Evolutionary conservation across 768 basidiomycete genomes (phyloP).

Genomic region (Termitomyces sp.): DNA sequence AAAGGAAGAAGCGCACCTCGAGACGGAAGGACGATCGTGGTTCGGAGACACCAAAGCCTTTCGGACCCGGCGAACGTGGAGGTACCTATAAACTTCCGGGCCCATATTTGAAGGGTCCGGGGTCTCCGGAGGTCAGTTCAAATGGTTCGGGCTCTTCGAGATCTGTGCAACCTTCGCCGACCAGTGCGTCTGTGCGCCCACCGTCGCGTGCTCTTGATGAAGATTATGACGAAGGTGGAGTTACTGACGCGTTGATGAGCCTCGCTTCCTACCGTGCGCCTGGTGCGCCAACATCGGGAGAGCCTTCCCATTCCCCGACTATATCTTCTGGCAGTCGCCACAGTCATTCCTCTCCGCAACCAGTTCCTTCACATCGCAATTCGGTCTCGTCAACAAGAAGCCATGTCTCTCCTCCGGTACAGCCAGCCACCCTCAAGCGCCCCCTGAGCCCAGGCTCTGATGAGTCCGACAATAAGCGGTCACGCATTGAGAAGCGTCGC

Average conservation of each 20-base stretch:
- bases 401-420: constrained; percentile 60
- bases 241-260: constrained; percentile 73
- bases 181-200: constrained; percentile 54
- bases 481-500: constrained; percentile 61
- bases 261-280: constrained; percentile 47
- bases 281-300: constrained; percentile 31
- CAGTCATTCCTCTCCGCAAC: constrained; percentile 46
- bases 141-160: constrained; percentile 62
- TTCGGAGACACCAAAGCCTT: constrained; percentile 45
- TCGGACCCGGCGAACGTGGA: constrained; percentile 28
- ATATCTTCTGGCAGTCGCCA: constrained; percentile 58
- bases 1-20: constrained; percentile 49
- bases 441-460: constrained; percentile 68
- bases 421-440: constrained; percentile 54
- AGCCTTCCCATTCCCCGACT: constrained; percentile 53
- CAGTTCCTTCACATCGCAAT: constrained; percentile 56
- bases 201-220: constrained; percentile 80
- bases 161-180: constrained; percentile 74
- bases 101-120: constrained; percentile 39
- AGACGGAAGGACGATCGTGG: constrained; percentile 46
- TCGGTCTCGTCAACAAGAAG: constrained; percentile 67
- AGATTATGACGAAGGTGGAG: constrained; percentile 88
- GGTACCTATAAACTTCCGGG: constrained; percentile 28
- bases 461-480: constrained; percentile 60
- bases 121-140: constrained; percentile 66